Evolutionary conservation across 2,329 filamentous ascomycete genomes (phyloP).

Genomic region (Juglanconis oblonga): DNA sequence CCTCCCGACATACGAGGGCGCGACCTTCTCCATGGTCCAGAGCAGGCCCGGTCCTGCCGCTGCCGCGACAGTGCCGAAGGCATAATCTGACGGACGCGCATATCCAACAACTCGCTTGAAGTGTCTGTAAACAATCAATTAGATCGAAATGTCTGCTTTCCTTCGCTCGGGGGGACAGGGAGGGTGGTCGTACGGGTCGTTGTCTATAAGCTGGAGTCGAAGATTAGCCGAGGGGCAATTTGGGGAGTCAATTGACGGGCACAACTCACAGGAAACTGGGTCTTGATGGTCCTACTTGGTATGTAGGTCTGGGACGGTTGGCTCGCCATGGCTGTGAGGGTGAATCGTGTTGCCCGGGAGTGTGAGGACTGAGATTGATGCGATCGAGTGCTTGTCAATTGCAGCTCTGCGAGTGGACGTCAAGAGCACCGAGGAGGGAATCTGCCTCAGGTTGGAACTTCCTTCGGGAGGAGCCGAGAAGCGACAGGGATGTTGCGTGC

Average conservation of each 20-base stretch:
- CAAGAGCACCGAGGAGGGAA: background rate
- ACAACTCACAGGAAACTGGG: slow-evolving; percentile 78
- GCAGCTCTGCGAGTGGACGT: slow-evolving; percentile 12
- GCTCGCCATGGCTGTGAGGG: slow-evolving; percentile 36
- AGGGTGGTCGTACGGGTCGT: slow-evolving; percentile 76
- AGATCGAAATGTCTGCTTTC: slow-evolving; percentile 26
- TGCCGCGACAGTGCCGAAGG: slow-evolving; percentile 63
- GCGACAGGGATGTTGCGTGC: background rate
- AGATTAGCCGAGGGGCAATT: slow-evolving; percentile 22
- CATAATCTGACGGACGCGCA: slow-evolving; percentile 81
- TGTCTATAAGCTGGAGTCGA: slow-evolving; percentile 83
- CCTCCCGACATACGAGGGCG: slow-evolving; percentile 79
- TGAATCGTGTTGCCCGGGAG: slow-evolving; percentile 18
- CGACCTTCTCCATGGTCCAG: slow-evolving; percentile 75
- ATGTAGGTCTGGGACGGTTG: slow-evolving; percentile 47
- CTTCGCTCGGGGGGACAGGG: background rate
- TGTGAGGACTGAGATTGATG: background rate
- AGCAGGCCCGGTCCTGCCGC: slow-evolving; percentile 73
- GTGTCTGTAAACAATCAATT: slow-evolving; percentile 57
- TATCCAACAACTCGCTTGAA: slow-evolving; percentile 87
- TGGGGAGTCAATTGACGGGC: slow-evolving; percentile 20
- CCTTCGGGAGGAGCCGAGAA: slow-evolving; percentile 3
- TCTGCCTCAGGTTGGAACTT: background rate
- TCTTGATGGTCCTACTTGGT: slow-evolving; percentile 75
- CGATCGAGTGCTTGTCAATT: slow-evolving; percentile 13